Base-by-base conservation (phyloP, 2,329 filamentous ascomycete genomes). In the Dactylonectria macrodidyma region DNA sequence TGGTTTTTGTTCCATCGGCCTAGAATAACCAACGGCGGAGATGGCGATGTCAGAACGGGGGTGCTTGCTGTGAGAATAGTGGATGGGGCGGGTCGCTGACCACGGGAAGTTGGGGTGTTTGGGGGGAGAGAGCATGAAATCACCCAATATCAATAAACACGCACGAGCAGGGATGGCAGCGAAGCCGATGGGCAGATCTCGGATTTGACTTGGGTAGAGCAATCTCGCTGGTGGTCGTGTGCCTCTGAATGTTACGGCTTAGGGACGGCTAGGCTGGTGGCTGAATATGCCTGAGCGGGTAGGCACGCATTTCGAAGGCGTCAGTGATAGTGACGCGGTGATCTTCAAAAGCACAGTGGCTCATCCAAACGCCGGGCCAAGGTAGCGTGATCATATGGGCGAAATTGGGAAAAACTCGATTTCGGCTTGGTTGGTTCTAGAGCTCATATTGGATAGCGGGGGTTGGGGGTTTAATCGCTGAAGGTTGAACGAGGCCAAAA, bases 181-280 rank as follows among this genome's bases (percentile, higher is more conserved):
- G 60, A 70, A 63, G 60, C 47, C 67, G 66, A 75, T 75, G 67
- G 61, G 67, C 62, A 75, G 72, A 73, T 73, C 70, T 73, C 30
- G 71, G 66, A 69, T 71, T 74, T 65, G 63, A 59, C 67, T 54
- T 19, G 61, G 50, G 50, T 47, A 67, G 50, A 60, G 58, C 60
- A 70, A 59, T 65, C 66, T 63, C 55, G 54, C 41, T 47, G 57
- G 38, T 33, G 51, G 56, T 59, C 38, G 48, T 68, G 60, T 65
- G 56, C 56, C 62, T 46, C 36, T 5, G 22, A 16, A 46, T 55
- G 34, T 41, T 48, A 57, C 47, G 12, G 34, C 26, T 30, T 38
- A 30, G 56, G 44, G 19, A 33, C 44, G 48, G 30, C 38, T 65
- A 22, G 16, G 33, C 41, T 4, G 50, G 14, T 48, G 59, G 52